Base-by-base conservation (phyloP, 2,329 filamentous ascomycete genomes). In the Hyphodiscus sp. region DNA sequence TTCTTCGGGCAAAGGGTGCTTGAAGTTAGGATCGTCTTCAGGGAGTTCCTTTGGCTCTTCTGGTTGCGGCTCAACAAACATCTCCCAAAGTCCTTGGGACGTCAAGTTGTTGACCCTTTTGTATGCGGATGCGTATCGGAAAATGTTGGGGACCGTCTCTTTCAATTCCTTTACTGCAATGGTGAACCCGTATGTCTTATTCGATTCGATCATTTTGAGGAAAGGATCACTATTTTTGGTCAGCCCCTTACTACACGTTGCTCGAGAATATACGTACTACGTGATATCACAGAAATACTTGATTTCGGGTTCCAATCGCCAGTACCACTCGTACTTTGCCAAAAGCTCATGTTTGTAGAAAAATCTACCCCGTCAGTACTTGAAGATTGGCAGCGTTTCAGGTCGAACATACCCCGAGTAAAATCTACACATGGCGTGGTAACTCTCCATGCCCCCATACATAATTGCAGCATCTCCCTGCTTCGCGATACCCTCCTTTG, bases 261-360 rank as follows among this genome's bases (percentile, higher is more conserved):
- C 10, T 49, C 30, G 13, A 29, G 15, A 18, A 43, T 7, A 33
- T 38, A 69, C 83, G 58, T 83, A 92, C 89, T 99, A 99, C 61
- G 94, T 99, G 63, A 99, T 97, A 69, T 99, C 94, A 73, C 94
- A 99, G 76, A 99, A 99, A 76, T 97, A 99, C 75, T 92, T 96
- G 81, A 99, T 97, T 73, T 99, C 94, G 61, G 94, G 94, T 78
- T 99, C 94, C 64, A 99, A 77, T 59, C 94, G 90, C 94, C 94
- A 99, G 77, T 99, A 99, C 94, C 94, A 99, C 69, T 97, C 91
- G 73, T 97, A 99, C 73, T 97, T 97, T 68, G 88, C 82, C 45
- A 99, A 81, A 33, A 97, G 81, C 60, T 91, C 87, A 69, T 99
- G 94, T 71, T 96, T 96, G 78, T 94, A 99, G 74, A 99, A 99